Conservation (phyloP, 1,284 basidiomycete species). For the Lignosus rhinocerotis region DNA sequence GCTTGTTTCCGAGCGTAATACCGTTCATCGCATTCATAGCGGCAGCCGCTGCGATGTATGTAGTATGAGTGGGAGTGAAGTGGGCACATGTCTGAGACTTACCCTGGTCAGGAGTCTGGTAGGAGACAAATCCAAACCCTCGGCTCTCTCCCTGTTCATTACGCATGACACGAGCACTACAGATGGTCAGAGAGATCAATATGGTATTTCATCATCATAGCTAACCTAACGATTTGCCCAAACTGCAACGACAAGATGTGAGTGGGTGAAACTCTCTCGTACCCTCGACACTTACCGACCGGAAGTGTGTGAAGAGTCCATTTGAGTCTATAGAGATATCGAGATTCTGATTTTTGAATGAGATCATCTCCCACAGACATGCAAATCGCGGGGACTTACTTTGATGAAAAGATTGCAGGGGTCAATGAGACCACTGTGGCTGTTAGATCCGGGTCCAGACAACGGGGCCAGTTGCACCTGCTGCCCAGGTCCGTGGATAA, state of each 20-base stretch:
- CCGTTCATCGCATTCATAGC: constrained; percentile 86
- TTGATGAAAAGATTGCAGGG: constrained; percentile 92
- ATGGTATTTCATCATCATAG: background rate
- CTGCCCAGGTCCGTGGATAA: constrained; percentile 86
- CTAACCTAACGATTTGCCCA: constrained; percentile 83
- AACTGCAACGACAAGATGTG: constrained; percentile 46
- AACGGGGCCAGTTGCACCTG: constrained; percentile 82
- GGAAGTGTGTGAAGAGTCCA: constrained; percentile 79
- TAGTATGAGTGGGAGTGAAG: constrained; percentile 1
- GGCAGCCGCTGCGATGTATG: constrained; percentile 49
- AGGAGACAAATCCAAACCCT: constrained; percentile 96
- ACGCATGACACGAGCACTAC: constrained; percentile 90
- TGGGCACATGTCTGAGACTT: constrained; percentile 16
- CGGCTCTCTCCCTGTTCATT: constrained; percentile 83
- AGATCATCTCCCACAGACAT: background rate
- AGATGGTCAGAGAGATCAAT: background rate
- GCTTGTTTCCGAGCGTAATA: constrained; percentile 65
- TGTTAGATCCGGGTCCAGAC: constrained; percentile 70
- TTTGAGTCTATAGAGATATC: constrained; percentile 85
- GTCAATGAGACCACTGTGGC: constrained; percentile 85
- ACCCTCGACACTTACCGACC: constrained; percentile 51
- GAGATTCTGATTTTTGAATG: constrained; percentile 60
- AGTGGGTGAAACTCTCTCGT: background rate
- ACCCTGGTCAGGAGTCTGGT: constrained; percentile 83
- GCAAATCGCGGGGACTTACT: constrained; percentile 39